Evolutionary conservation across 306 rosid species (phyloP), one percentile per base, ranked within the genome.

Genomic region (Hippophae rhamnoides): DNA sequence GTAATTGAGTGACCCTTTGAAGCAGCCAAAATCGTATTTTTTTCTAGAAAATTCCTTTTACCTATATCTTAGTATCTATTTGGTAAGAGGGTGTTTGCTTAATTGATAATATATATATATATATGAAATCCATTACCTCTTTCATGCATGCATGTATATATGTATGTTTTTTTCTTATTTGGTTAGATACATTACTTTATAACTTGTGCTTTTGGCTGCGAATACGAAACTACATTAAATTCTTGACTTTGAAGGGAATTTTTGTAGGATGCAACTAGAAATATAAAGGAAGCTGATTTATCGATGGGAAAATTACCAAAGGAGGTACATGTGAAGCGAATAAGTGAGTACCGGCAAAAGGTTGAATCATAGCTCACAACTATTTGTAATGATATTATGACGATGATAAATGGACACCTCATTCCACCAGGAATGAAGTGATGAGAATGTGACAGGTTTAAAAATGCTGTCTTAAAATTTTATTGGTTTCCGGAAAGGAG

Each of bases 201-300:
- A 48, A 0, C 12, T 6, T 3, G 52, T 48, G 5, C 18, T 3
- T 11, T 18, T 18, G 23, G 23, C 12, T 13, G 18, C 7, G 23
- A 11, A 48, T 48, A 48, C 13, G 52, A 18, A 48, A 48, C 13
- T 8, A 12, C 2, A 48, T 13, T 48, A 48, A 48, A 13, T 68
- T 54, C 40, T 65, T 51, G 60, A 73, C 38, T 73, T 49, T 54
- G 55, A 62, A 63, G 70, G 52, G 50, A 5, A 50, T 23, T 51
- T 58, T 67, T 76, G 72, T 79, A 86, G 95, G 95, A 67, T 62
- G 78, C 64, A 38, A 14, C 45, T 10, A 60, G 67, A 60, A 75
- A 72, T 59, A 54, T 18, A 2, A 64, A 70, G 66, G 89, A 80
- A 60, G 72, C 68, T 23, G 61, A 49, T 55, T 43, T 23, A 61